Evolutionary conservation across 441 rosid species (phyloP), one percentile per base, ranked within the genome.

Genomic region (Erodium trifolium): DNA sequence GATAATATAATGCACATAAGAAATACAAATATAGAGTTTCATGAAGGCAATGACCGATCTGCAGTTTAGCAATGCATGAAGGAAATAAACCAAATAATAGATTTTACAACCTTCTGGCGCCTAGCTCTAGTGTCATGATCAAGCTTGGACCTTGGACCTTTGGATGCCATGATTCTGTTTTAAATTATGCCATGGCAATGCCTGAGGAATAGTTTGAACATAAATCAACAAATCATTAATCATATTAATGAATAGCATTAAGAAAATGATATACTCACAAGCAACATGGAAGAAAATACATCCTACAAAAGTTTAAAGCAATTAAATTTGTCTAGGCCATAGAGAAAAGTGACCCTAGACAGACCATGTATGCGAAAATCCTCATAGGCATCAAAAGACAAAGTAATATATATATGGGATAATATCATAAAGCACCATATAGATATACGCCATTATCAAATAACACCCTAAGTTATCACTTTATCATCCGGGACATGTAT

Each of bases 91-190:
- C 17, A 65, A 63, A 65, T 37, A 1, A n/a, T 31, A 55, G 35
- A 67, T 47, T 59, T 65, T 10, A 49, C 14, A 68, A 91, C 97
- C 96, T 91, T 91, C 13, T 85, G 96, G 69, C 97, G 96, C 80
- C 87, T 87, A 84, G 93, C 82, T 85, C 82, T 84, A 29, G 93
- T 81, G 62, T 91, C 97, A 67, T 75, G 87, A 76, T 91, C 97
- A 71, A 86, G 87, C 85, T 79, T 88, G 64, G 90, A 79, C 74
- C 86, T 85, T 35, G 88, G 87, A 75, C 91, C 97, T 82, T 81
- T 89, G 4, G 91, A 86, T 8, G 86, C 82, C 88, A 87, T 85
- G 76, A 64, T 76, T 16, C 70, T 74, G 68, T 31, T 16, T 53
- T 67, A 68, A 75, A 70, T 77, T 73, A 75, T 67, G 65, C 43